Conservation (phyloP, 2,329 filamentous ascomycete genomes). For the Xylariaceae sp. region DNA sequence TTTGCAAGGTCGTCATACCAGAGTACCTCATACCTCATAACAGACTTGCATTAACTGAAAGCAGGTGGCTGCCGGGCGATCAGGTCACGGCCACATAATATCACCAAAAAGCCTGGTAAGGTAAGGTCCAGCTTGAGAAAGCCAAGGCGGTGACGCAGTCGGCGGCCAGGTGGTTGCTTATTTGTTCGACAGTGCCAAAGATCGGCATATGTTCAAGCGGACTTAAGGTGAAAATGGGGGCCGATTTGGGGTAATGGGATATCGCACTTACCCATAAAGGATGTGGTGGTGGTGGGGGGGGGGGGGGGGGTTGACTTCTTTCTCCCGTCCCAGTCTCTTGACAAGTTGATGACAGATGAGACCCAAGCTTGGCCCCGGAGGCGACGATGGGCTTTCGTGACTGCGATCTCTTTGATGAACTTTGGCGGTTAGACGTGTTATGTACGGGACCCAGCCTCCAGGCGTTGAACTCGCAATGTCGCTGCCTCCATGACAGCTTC, state of each 20-base stretch:
- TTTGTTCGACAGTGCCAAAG: not conserved
- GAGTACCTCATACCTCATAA: too few relatives aligned
- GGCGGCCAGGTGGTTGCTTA: conserved; percentile 11
- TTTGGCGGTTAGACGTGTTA: too few relatives aligned
- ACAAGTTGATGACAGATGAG: not conserved
- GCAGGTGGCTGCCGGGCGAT: too few relatives aligned
- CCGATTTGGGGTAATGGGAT: conserved; percentile 2
- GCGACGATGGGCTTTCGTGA: conserved; percentile 21
- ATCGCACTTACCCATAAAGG: not conserved
- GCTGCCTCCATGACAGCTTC: too few relatives aligned
- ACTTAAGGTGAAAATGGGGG: too few relatives aligned
- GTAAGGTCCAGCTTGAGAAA: conserved; percentile 20
- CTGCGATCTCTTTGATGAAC: too few relatives aligned
- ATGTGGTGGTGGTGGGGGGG: not conserved
- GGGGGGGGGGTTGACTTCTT: not conserved
- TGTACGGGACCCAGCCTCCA: too few relatives aligned
- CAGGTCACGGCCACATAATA: too few relatives aligned
- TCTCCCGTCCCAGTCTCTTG: not conserved
- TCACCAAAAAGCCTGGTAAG: too few relatives aligned
- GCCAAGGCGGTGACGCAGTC: conserved; percentile 8
- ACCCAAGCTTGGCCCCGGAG: conserved; percentile 19
- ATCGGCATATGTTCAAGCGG: conserved; percentile 3
- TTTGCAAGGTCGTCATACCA: too few relatives aligned
- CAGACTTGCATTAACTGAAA: too few relatives aligned
- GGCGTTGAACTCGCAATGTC: too few relatives aligned